These are phyloP conservation scores for Pichia pseudocactophila DNA, from an alignment of 805 yeast species.

Conservation along the genomic window DNA sequence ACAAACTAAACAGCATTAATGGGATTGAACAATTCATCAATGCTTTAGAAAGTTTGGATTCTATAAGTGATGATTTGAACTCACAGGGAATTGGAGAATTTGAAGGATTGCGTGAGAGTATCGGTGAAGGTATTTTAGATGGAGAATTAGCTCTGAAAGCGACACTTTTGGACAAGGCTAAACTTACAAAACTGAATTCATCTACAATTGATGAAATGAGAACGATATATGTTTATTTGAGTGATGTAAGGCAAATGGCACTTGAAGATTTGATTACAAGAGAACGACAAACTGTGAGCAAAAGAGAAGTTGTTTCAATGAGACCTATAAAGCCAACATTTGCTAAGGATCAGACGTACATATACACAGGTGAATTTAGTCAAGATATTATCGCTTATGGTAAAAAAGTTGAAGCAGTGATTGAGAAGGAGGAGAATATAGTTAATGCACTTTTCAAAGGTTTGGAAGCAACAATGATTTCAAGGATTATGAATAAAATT, in stretches of 20 bases:
- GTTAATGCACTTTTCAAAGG: slow-evolving; percentile 27
- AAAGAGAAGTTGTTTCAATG: slow-evolving; percentile 35
- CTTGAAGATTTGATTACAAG: slow-evolving; percentile 32
- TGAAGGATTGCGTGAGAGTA: slow-evolving; percentile 56
- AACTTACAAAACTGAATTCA: slow-evolving; percentile 18
- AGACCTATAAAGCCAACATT: slow-evolving; percentile 31
- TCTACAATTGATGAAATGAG: background rate
- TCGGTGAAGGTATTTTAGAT: slow-evolving; percentile 45
- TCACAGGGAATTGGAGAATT: slow-evolving; percentile 37
- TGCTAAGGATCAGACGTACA: slow-evolving; percentile 24
- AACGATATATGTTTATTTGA: slow-evolving; percentile 33
- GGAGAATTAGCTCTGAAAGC: slow-evolving; percentile 47
- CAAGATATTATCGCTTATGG: slow-evolving; percentile 16
- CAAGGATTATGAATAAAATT: slow-evolving; percentile 53
- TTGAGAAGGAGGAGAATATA: slow-evolving; percentile 16
- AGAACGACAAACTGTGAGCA: slow-evolving; percentile 29
- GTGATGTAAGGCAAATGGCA: slow-evolving; percentile 18
- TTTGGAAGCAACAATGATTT: slow-evolving; percentile 25
- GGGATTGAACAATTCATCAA: slow-evolving; percentile 36
- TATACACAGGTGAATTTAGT: slow-evolving; percentile 22
- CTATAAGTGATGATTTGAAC: slow-evolving; percentile 11
- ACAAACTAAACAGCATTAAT: slow-evolving; percentile 23
- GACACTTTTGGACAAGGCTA: slow-evolving; percentile 38
- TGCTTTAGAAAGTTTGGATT: slow-evolving; percentile 29
- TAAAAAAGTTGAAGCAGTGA: slow-evolving; percentile 5